Percentiles rank a stretch among this genome's conserved stretches.
Conservation (phyloP, 106 monocot genomes). For the Gastrodia elata region DNA sequence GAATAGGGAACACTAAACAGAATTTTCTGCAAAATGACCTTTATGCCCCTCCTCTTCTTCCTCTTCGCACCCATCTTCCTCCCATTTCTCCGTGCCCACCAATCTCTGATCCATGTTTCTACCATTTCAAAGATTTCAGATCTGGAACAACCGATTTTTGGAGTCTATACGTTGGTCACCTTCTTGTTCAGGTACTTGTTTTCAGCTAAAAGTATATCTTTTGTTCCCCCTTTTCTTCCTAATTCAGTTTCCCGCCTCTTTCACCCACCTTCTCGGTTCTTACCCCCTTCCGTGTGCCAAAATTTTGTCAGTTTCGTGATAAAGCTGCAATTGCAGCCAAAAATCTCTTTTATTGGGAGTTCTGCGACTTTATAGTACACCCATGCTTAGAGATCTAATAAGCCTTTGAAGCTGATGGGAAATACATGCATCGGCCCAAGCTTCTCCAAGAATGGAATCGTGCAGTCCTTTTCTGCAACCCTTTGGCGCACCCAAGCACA, state of each 20-base stretch:
- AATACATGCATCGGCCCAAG: slow-evolving; percentile 22
- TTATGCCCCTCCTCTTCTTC: not conserved
- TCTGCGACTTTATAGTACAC: not conserved
- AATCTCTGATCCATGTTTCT: too few relatives aligned
- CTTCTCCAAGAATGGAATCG: slow-evolving; percentile 25
- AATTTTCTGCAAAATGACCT: not conserved
- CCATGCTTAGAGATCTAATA: not conserved
- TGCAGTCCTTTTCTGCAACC: slow-evolving; percentile 17
- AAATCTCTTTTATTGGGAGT: not conserved
- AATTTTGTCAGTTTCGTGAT: not conserved
- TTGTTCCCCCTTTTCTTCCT: not conserved
- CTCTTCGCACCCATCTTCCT: not conserved
- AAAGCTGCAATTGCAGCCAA: not conserved
- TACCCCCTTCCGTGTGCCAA: not conserved
- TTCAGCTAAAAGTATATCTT: too few relatives aligned
- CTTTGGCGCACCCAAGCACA: slow-evolving; percentile 5
- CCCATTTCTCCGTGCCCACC: not conserved
- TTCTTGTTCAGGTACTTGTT: not conserved
- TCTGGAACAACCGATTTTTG: not conserved
- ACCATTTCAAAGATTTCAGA: too few relatives aligned
- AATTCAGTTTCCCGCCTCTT: not conserved
- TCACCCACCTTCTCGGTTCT: not conserved
- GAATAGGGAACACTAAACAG: not conserved
- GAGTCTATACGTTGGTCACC: not conserved
- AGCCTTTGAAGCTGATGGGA: slow-evolving; percentile 14